These are phyloP conservation scores for Stipa capillata DNA, from an alignment of 176 grass and related monocot species.

Conservation along the genomic window DNA sequence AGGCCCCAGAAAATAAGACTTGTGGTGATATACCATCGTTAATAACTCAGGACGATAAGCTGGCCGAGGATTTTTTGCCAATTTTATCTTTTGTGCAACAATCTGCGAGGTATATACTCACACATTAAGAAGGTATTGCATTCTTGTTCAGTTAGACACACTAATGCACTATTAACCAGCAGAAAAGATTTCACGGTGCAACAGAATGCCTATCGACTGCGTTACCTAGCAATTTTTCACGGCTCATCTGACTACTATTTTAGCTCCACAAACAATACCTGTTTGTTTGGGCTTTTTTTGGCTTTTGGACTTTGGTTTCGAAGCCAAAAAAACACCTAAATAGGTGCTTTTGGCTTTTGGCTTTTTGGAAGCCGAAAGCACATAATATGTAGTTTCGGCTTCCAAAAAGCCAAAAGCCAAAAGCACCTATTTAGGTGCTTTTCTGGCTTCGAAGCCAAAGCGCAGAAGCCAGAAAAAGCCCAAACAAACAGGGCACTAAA, in stretches of 20 bases:
- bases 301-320: no score
- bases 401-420: no score
- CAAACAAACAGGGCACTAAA: no score
- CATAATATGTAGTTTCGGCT: no score
- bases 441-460: no score
- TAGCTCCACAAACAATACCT: not conserved
- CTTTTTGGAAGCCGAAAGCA: no score
- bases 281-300: no score
- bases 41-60: no score
- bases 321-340: no score
- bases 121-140: not conserved
- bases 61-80: not conserved
- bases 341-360: no score
- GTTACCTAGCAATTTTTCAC: not conserved
- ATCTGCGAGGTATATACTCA: not conserved
- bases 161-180: not conserved
- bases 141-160: not conserved
- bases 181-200: not conserved
- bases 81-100: not conserved
- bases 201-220: not conserved
- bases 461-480: no score
- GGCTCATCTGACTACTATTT: not conserved
- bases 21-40: not conserved
- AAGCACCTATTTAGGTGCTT: no score
- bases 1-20: not conserved